A percentile compares a stretch with the other conserved stretches of the same genome.
phyloP scores from a whole-genome alignment of 768 basidiomycete genomes.

The Peribolospora baueri region DNA sequence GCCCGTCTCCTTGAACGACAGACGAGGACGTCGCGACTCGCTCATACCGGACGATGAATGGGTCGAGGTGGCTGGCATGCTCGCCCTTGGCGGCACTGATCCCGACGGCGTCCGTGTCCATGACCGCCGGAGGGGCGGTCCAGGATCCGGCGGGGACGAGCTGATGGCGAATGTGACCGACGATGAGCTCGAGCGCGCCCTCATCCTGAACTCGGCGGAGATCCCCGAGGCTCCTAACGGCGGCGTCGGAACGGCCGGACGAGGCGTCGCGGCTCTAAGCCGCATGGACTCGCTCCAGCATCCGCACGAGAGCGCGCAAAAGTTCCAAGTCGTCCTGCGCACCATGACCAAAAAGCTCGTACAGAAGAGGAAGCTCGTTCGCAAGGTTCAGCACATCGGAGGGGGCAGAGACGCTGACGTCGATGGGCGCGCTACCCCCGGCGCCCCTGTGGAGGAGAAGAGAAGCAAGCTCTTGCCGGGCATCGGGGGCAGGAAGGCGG shows the following conservation, averaged over 20 bases:
- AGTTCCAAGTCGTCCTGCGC: conserved; percentile 16
- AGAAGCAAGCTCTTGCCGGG: too few species aligned
- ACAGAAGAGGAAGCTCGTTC: conserved; percentile 15
- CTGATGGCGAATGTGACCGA: not conserved
- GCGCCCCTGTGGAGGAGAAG: too few species aligned
- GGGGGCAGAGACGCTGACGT: too few species aligned
- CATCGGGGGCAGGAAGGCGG: too few species aligned
- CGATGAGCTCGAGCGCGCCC: too few species aligned
- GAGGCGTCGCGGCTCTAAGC: conserved; percentile 4
- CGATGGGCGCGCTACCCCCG: too few species aligned
- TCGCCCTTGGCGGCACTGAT: not conserved
- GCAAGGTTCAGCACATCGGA: not conserved
- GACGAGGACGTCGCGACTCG: not conserved
- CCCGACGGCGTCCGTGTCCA: not conserved
- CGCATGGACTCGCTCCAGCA: conserved; percentile 13
- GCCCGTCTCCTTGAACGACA: not conserved
- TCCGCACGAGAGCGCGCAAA: conserved; percentile 12
- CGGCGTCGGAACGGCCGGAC: not conserved
- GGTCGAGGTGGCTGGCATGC: conserved; percentile 15
- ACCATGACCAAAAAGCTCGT: conserved; percentile 18
- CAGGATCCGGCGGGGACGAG: not conserved
- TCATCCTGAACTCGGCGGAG: not conserved
- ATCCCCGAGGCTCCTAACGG: conserved; percentile 8
- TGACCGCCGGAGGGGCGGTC: not conserved
- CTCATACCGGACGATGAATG: conserved; percentile 14